Percentiles rank a stretch among this genome's conserved stretches.
phyloP scores from a whole-genome alignment of 208 protist genomes.

The Herpetomonas muscarum region DNA sequence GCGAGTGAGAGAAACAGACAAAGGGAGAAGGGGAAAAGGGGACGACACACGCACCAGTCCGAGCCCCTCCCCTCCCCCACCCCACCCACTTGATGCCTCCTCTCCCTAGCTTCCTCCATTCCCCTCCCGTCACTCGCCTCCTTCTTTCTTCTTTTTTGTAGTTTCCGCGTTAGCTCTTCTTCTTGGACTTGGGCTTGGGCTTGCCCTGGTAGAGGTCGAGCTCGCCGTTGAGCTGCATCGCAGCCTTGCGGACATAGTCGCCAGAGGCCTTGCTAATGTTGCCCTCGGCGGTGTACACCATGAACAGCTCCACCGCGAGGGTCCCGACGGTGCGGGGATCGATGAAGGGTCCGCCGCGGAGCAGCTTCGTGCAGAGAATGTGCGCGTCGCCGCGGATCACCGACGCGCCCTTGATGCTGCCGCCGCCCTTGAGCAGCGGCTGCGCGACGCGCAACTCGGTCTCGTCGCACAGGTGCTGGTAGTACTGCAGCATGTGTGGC shows the following conservation, averaged over 20 bases:
- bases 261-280: conserved; percentile 21
- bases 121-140: too few relatives aligned
- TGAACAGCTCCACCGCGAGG: conserved; percentile 36
- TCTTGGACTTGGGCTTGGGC: not conserved
- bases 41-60: too few relatives aligned
- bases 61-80: too few relatives aligned
- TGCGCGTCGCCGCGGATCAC: conserved; percentile 37
- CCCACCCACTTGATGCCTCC: too few relatives aligned
- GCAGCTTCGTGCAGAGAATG: conserved; percentile 37
- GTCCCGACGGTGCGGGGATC: conserved; percentile 42
- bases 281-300: conserved; percentile 34
- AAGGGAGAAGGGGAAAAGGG: too few relatives aligned
- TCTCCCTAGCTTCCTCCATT: too few relatives aligned
- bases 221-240: conserved; percentile 11
- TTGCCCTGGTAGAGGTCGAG: not conserved
- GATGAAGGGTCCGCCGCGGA: conserved; percentile 47
- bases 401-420: conserved; percentile 14
- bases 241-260: conserved; percentile 31
- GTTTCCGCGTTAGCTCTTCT: too few relatives aligned
- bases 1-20: too few relatives aligned
- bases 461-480: conserved; percentile 29
- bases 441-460: conserved; percentile 34
- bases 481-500: conserved; percentile 31
- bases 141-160: too few relatives aligned
- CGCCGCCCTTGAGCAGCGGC: conserved; percentile 18